phyloP scores from a whole-genome alignment of 108 stramenopile genomes.

The Epipyxis sp. region DNA sequence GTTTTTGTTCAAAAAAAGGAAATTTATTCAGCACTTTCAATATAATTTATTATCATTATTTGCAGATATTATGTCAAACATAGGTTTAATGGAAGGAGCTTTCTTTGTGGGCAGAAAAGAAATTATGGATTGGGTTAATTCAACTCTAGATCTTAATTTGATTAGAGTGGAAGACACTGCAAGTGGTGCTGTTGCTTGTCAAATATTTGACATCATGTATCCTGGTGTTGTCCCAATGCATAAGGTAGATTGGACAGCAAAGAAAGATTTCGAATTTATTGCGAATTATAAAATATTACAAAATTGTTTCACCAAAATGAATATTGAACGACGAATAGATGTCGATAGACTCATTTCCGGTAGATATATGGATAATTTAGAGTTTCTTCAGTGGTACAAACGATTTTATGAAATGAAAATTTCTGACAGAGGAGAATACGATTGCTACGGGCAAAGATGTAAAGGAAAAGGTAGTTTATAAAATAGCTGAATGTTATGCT shows the following conservation, averaged over 20 bases:
- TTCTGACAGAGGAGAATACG: slow-evolving; percentile 67
- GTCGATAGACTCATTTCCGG: slow-evolving; percentile 78
- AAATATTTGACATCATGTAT: slow-evolving; percentile 85
- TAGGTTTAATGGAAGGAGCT: slow-evolving; percentile 95
- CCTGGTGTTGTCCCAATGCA: slow-evolving; percentile 82
- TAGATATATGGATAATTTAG: slow-evolving; percentile 97
- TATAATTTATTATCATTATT: too few relatives aligned
- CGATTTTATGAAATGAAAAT: slow-evolving; percentile 75
- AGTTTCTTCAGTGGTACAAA: slow-evolving; percentile 97
- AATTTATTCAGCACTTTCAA: too few relatives aligned
- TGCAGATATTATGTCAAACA: slow-evolving; percentile 25
- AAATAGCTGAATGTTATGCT: neutral
- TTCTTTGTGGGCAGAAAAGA: slow-evolving; percentile 94
- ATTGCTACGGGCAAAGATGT: slow-evolving; percentile 71
- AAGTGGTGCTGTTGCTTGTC: slow-evolving; percentile 87
- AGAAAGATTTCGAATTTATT: slow-evolving; percentile 76
- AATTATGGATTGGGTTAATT: slow-evolving; percentile 91
- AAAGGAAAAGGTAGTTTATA: slow-evolving; percentile 71
- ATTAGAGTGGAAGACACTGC: slow-evolving; percentile 96
- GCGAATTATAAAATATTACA: slow-evolving; percentile 97
- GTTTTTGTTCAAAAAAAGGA: too few relatives aligned
- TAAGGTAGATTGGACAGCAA: slow-evolving; percentile 90
- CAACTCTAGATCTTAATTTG: slow-evolving; percentile 74
- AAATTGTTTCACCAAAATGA: slow-evolving; percentile 73
- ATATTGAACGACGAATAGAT: slow-evolving; percentile 64